Percentiles rank a stretch among this genome's conserved stretches.
These are phyloP conservation scores for Saccharomyces hybrid DNA, from an alignment of 1,139 yeast species.

Conservation along the genomic window DNA sequence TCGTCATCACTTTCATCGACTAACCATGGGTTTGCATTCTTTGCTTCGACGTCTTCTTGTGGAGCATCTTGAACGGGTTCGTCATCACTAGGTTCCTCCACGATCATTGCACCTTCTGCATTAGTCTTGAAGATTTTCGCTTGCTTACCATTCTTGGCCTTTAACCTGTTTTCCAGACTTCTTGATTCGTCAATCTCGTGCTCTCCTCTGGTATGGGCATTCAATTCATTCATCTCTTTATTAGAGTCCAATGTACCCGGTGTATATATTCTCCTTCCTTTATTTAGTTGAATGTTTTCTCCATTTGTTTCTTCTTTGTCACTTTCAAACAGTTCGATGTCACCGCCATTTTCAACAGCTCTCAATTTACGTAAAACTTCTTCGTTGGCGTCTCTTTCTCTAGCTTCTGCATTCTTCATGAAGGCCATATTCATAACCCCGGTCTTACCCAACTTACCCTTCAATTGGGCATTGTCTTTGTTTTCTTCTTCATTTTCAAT, in stretches of 20 bases:
- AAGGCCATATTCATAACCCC: conserved; percentile 92
- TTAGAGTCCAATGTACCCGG: conserved; percentile 52
- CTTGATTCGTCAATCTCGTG: conserved; percentile 48
- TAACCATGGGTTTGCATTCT: conserved; percentile 65
- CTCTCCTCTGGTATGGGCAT: conserved; percentile 41
- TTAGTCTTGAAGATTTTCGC: conserved; percentile 3
- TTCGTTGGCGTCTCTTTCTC: conserved; percentile 49
- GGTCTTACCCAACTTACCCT: conserved; percentile 53
- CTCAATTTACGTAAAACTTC: conserved; percentile 47
- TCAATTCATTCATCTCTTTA: conserved; percentile 37
- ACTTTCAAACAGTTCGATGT: conserved; percentile 34
- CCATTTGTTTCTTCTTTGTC: conserved; percentile 32
- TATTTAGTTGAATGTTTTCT: conserved; percentile 49
- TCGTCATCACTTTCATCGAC: conserved; percentile 32
- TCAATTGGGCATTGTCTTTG: conserved; percentile 32
- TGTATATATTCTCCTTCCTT: conserved; percentile 77
- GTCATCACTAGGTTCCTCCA: conserved; percentile 5
- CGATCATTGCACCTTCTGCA: conserved; percentile 5
- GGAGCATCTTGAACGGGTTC: conserved; percentile 6
- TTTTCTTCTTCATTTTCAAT: conserved; percentile 39
- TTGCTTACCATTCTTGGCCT: conserved; percentile 9
- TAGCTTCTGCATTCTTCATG: conserved; percentile 79
- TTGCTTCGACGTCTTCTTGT: conserved; percentile 6
- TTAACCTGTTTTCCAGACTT: conserved; percentile 39
- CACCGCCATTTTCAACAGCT: conserved; percentile 40